Evolutionary conservation across 352 stramenopile genomes (phyloP), one percentile per base, ranked within the genome.

Genomic region (Porosira glacialis): DNA sequence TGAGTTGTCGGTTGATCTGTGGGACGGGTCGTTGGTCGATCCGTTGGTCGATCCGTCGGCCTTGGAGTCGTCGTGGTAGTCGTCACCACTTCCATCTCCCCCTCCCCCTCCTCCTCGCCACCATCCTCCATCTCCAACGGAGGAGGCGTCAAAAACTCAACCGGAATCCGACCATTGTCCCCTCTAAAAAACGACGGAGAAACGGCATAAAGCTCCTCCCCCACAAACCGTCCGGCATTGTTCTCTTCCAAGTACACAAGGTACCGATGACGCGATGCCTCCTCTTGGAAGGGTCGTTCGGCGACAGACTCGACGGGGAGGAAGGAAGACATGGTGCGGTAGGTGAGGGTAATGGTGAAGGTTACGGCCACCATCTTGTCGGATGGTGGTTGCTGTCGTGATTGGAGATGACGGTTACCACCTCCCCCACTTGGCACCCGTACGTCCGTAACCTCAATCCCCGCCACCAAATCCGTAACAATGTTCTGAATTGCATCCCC

Each of bases 401-500:
- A 41, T 41, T 15, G 8, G 17, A 70, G 50, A 13, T 33, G 10
- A 38, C 64, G 59, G 17, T n/a, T 15, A 33, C 36, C 22, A 22
- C 41, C 31, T 52, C 56, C 47, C 28, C 33, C 48, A 35, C 35
- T 22, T n/a, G 62, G 33, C 19, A 22, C 10, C 21, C 66, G 39
- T 26, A 60, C 58, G 30, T 28, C 36, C n/a, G 35, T 31, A 19
- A 76, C 56, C 24, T 64, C 66, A 59, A 76, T 44, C 24, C 21
- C 59, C 3, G 48, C 30, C 33, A 59, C 43, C 10, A 76, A 58
- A 35, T 76, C 66, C 51, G 66, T 70, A 2, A 70, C 58, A 44
- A 76, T 70, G 30, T 76, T 76, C 51, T 76, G 66, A 53, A 76
- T 62, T 17, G 58, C 66, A 65, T 76, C 66, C 1, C 43, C 47